phyloP scores from a whole-genome alignment of 106 monocot species.

The Ottelia alismoides region DNA sequence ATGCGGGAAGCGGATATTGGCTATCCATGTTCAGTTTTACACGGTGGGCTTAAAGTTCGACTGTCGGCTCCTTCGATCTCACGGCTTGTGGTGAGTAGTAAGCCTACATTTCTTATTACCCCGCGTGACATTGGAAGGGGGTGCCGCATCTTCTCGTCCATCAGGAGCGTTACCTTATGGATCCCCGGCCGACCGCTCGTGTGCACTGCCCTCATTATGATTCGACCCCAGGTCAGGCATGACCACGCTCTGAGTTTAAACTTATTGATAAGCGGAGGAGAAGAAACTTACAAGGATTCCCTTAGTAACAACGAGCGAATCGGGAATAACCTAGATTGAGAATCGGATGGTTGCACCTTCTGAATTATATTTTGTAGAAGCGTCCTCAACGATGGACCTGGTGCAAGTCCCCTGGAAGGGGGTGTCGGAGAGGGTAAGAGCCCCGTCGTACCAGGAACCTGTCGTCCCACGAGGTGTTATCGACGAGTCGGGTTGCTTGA shows the following conservation, averaged over 20 bases:
- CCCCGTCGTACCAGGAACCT: slow-evolving; percentile 9
- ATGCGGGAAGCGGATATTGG: too few species aligned
- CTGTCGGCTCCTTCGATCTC: too few species aligned
- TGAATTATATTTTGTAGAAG: slow-evolving; percentile 14
- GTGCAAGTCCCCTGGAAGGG: slow-evolving; percentile 14
- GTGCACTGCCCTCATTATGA: too few species aligned
- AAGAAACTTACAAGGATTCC: slow-evolving; percentile 39
- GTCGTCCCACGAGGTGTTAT: slow-evolving; percentile 4
- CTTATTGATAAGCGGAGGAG: slow-evolving; percentile 21
- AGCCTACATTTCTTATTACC: too few species aligned
- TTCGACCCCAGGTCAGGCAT: slow-evolving; percentile 26
- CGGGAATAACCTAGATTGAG: slow-evolving; percentile 1
- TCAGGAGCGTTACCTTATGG: too few species aligned
- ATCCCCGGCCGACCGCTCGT: too few species aligned
- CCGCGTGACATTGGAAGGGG: too few species aligned
- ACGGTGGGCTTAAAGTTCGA: too few species aligned
- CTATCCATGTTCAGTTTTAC: too few species aligned
- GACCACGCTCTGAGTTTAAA: slow-evolving; percentile 22
- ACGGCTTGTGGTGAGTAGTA: too few species aligned
- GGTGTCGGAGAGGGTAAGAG: slow-evolving; percentile 15
- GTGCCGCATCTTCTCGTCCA: too few species aligned
- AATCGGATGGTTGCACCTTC: neutral
- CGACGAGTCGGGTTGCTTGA: slow-evolving; percentile 18
- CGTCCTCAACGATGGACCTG: slow-evolving; percentile 7
- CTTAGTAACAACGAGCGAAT: slow-evolving; percentile 30